Evolutionary conservation across 768 basidiomycete genomes (phyloP).

Genomic region (Suillus subalutaceus): DNA sequence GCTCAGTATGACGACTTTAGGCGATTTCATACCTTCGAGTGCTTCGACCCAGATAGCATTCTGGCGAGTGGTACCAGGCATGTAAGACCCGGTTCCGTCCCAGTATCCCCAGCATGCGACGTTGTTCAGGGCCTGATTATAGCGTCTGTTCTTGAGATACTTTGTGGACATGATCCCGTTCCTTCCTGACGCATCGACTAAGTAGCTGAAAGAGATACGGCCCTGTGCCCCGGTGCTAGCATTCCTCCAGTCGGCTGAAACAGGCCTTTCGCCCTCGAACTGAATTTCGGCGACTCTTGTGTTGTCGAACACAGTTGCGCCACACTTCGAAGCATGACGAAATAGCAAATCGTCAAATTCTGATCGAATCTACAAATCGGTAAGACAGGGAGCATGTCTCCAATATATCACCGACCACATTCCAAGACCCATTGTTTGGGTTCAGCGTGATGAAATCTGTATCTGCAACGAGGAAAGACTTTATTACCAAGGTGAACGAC

Average conservation of each 20-base stretch:
- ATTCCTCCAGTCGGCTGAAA: no score
- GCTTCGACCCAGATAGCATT: slow-evolving; percentile 41
- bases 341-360: slow-evolving; percentile 64
- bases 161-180: no score
- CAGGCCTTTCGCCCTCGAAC: slow-evolving; percentile 29
- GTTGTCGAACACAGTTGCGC: slow-evolving; percentile 56
- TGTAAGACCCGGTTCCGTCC: slow-evolving; percentile 32
- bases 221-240: no score
- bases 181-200: no score
- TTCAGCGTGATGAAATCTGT: slow-evolving; percentile 63
- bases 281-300: slow-evolving; percentile 48
- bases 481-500: neutral
- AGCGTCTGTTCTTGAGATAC: slow-evolving; percentile 37
- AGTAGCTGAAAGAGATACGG: no score
- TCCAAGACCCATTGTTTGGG: slow-evolving; percentile 59
- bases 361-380: slow-evolving; percentile 48
- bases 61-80: slow-evolving; percentile 33
- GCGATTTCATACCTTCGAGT: slow-evolving; percentile 26
- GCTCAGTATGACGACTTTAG: slow-evolving; percentile 30
- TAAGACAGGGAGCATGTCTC: neutral
- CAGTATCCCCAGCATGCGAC: slow-evolving; percentile 42
- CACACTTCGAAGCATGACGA: slow-evolving; percentile 56
- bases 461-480: slow-evolving; percentile 39
- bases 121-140: slow-evolving; percentile 36
- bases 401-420: slow-evolving; percentile 49